Conservation (phyloP, 139 green algal genomes). For the Tetradesmus lagerheimii region DNA sequence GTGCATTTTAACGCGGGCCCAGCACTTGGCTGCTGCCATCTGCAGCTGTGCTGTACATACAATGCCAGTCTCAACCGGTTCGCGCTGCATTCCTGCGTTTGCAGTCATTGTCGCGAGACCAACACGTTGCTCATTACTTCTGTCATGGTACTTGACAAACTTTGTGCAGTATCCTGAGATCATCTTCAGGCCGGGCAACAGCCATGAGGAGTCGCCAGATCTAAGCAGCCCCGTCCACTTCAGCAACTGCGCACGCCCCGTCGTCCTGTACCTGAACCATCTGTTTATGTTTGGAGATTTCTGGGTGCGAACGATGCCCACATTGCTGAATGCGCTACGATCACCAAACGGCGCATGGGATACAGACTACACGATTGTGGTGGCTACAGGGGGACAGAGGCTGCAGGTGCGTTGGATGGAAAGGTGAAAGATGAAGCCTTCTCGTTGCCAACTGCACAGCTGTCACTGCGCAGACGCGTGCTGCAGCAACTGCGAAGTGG, state of each 20-base stretch:
- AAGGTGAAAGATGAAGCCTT: not conserved
- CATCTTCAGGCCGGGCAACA: slow-evolving; percentile 15
- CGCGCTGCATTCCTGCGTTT: no score
- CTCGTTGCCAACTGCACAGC: no score
- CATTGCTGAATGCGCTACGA: not conserved
- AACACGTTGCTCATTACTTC: not conserved
- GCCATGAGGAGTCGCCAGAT: slow-evolving; percentile 17
- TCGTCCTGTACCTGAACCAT: slow-evolving; percentile 3
- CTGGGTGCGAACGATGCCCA: slow-evolving; percentile 4
- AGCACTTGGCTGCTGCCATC: no score
- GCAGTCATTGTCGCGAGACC: no score
- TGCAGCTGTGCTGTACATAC: no score
- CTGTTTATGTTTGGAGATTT: slow-evolving; percentile 25
- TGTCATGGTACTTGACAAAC: not conserved
- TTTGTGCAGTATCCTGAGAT: not conserved
- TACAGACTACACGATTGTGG: not conserved
- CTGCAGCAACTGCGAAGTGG: no score
- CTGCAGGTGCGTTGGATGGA: not conserved
- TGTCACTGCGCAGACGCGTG: no score
- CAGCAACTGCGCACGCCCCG: not conserved
- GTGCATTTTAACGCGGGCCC: not conserved
- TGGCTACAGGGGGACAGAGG: slow-evolving; percentile 18
- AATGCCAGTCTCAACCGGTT: no score
- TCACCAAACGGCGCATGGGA: not conserved
- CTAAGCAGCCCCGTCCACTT: not conserved